A percentile compares a stretch with the other conserved stretches of the same genome.
These are phyloP conservation scores for Volvariella volvacea DNA, from an alignment of 1,284 basidiomycete species.

Conservation along the genomic window DNA sequence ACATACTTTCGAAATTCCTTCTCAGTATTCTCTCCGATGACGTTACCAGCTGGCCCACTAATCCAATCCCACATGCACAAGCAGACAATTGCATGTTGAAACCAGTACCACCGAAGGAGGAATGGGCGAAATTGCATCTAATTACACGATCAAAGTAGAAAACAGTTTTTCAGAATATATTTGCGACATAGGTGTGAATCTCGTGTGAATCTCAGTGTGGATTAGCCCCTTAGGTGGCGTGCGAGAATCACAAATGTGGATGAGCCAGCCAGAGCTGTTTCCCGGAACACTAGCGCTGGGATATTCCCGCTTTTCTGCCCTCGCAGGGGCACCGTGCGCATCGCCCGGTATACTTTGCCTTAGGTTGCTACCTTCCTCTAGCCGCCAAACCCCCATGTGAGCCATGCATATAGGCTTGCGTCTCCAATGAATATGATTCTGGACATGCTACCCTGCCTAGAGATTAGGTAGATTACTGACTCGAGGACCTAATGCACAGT, in stretches of 20 bases:
- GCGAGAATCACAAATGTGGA: background rate
- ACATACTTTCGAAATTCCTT: background rate
- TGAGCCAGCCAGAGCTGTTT: slow-evolving; percentile 3
- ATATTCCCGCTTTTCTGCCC: too few species aligned
- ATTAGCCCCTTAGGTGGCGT: background rate
- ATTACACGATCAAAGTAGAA: background rate
- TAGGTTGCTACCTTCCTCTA: too few species aligned
- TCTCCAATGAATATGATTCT: too few species aligned
- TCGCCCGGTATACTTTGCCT: too few species aligned
- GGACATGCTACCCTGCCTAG: too few species aligned
- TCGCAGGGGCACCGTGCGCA: too few species aligned
- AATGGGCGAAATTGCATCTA: background rate
- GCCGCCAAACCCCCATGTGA: too few species aligned
- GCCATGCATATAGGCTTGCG: too few species aligned
- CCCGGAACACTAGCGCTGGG: slow-evolving; percentile 8
- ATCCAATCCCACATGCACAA: background rate
- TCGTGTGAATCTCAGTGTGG: background rate
- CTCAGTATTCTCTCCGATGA: background rate
- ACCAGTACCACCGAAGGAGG: background rate
- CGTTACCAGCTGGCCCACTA: background rate
- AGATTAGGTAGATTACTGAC: too few species aligned
- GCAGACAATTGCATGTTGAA: background rate
- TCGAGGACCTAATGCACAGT: too few species aligned
- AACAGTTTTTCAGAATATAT: background rate
- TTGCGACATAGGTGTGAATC: background rate